Conservation (phyloP, 1,284 basidiomycete species). For the Schizophyllum amplum region DNA sequence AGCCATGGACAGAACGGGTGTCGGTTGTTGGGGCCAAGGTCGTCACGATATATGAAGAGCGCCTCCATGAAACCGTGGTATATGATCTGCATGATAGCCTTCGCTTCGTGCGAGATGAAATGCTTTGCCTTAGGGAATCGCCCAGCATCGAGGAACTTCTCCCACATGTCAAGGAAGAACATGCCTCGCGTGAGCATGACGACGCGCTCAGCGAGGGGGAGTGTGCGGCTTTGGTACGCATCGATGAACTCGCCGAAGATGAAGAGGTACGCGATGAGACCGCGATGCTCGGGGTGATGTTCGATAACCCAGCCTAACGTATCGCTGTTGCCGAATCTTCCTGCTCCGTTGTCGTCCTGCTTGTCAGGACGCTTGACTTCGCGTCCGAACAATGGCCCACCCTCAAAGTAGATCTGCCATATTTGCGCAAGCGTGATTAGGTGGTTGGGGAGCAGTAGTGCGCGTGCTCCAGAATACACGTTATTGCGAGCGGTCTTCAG, state of each 20-base stretch:
- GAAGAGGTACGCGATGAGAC: conserved; percentile 22
- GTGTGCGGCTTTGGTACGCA: conserved; percentile 23
- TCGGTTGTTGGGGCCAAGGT: conserved; percentile 11
- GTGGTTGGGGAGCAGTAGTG: conserved; percentile 19
- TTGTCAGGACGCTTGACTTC: conserved; percentile 30
- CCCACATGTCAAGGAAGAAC: conserved; percentile 29
- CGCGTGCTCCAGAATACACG: conserved; percentile 20
- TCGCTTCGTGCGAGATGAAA: conserved; percentile 25
- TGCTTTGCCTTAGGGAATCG: conserved; percentile 16
- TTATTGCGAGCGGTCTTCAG: conserved; percentile 27
- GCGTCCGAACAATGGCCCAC: conserved; percentile 20
- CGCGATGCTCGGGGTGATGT: conserved; percentile 14
- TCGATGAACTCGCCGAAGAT: conserved; percentile 27
- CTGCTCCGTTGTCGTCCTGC: conserved; percentile 35
- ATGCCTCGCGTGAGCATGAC: conserved; percentile 23
- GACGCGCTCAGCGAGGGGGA: conserved; percentile 20
- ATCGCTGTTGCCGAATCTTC: conserved; percentile 19
- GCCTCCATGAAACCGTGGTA: conserved; percentile 24
- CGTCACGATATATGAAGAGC: conserved; percentile 26
- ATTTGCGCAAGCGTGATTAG: conserved; percentile 13
- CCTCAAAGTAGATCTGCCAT: conserved; percentile 15
- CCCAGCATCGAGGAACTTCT: conserved; percentile 16
- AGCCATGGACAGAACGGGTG: conserved; percentile 25
- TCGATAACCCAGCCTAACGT: conserved; percentile 13
- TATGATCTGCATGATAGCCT: conserved; percentile 22